Evolutionary conservation across 305 asterid species (phyloP), one percentile per base, ranked within the genome.

Genomic region (Withania somnifera): DNA sequence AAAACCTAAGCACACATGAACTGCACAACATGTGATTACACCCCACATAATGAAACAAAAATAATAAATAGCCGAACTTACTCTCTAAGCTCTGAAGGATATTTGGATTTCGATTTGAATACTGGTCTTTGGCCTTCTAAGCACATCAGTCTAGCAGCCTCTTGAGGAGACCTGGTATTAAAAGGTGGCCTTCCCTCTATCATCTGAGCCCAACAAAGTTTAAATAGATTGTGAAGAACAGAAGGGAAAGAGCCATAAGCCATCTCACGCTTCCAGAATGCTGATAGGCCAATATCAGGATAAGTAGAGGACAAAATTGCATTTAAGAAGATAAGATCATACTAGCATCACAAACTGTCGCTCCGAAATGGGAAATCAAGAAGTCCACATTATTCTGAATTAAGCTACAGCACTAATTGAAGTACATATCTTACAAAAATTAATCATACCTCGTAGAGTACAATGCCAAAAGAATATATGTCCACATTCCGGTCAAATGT

Each of bases 61-160:
- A 40, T 22, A 38, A 54, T 26, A 34, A 60, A 19, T 19, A 22
- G 19, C 8, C 20, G 32, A 32, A 86, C 98, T 88, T 90, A 95
- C 98, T 92, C 99, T 89, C 88, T 92, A 22, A 96, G 78, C 14
- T 94, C 97, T 38, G 89, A 83, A 85, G 98, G 98, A 89, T 90
- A 90, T 85, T 92, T 93, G 81, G 94, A 89, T 83, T 90, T 96
- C 45, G 93, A 87, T 93, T 93, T 96, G 89, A 93, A 89, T 40
- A 90, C 34, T 47, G 99, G 98, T 88, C 98, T 90, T 88, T 89
- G 90, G 68, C 86, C 94, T 83, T 96, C 97, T 68, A 92, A 47
- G 82, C 98, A 94, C 69, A 91, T 90, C 83, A 88, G 53, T 84
- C 83, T 90, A 24, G 89, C 87, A 30, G 91, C 93, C 83, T 93